Base-by-base conservation (phyloP, 768 basidiomycete species). In the Kwoniella sp. region DNA sequence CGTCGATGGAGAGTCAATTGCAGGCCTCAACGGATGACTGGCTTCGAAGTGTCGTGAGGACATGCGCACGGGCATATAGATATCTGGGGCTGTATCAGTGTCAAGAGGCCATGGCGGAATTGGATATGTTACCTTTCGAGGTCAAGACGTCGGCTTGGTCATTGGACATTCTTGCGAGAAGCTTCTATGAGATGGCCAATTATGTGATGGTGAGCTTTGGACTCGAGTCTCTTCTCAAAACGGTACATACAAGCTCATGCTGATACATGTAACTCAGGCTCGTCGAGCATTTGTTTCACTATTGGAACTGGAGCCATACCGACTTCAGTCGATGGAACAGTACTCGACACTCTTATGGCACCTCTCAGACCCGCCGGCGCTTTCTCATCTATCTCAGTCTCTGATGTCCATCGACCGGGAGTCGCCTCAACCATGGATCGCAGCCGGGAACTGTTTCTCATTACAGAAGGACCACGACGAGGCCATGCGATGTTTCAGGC, bases 311-410 rank as follows among this genome's bases (percentile, higher is more conserved):
- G 90, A 97, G 69, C 94, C 94, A n/a, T 90, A 92, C 83, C 87
- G 91, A 25, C 80, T 94, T 63, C 86, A 87, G 84, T 91, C 93
- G 79, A 93, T 96, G 91, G 94, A 98, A 82, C 87, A 93, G 47
- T 96, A 92, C 82, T 96, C 94, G 52, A 96, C 96, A 28, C 85
- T 95, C 37, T 83, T 98, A 51, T 99, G 95, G 95, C 95, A 98
- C 81, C 83, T 96, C 55, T 89, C 91, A 76, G 86, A 87, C 70
- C 87, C 86, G 69, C 87, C 93, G 58, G 86, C 90, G 70, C 85
- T 99, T 64, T 93, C 95, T 2, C 92, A 89, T 83, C 85, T 99
- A 37, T 91, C 95, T 0, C 95, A 98, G 81, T 92, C 94, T 69
- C 84, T 98, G 50, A 86, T 96, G 72, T 87, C 88, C 58, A 89